Conservation (phyloP, 2,329 filamentous ascomycete species). For the Exophiala calicioides region DNA sequence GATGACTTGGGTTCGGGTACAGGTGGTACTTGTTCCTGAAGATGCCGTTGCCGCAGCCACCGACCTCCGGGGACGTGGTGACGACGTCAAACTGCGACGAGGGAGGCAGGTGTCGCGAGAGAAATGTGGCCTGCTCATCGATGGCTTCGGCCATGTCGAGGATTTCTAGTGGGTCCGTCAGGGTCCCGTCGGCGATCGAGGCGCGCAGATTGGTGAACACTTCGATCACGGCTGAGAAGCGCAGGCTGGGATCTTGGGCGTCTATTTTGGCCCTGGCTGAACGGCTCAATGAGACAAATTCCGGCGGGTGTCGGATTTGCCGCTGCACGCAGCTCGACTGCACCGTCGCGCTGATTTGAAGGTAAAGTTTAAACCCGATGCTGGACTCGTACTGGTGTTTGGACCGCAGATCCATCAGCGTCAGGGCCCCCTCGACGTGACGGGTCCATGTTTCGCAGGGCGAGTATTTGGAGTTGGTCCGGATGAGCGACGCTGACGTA, state of each 20-base stretch:
- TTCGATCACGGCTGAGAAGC: conserved; percentile 11
- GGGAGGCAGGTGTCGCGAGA: conserved; percentile 11
- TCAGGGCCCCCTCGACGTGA: conserved; percentile 14
- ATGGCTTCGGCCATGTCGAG: conserved; percentile 6
- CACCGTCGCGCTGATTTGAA: conserved; percentile 5
- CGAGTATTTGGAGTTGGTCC: neutral
- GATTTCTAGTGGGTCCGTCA: conserved; percentile 11
- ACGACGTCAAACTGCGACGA: conserved; percentile 22
- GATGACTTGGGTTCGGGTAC: conserved; percentile 28
- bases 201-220: conserved; percentile 14
- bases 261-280: neutral
- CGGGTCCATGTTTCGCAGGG: conserved; percentile 6
- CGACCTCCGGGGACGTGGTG: neutral
- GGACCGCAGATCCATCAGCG: conserved; percentile 6
- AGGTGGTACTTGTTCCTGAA: conserved; percentile 27
- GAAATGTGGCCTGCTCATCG: neutral
- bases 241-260: neutral
- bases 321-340: conserved; percentile 11
- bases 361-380: conserved; percentile 2
- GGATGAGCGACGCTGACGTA: neutral
- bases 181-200: conserved; percentile 4
- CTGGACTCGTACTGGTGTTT: neutral
- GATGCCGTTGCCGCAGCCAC: conserved; percentile 4
- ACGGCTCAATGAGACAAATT: neutral
- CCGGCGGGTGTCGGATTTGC: neutral